Conservation (phyloP, 2,329 filamentous ascomycete species). For the Aspergillus quadricinctus region DNA sequence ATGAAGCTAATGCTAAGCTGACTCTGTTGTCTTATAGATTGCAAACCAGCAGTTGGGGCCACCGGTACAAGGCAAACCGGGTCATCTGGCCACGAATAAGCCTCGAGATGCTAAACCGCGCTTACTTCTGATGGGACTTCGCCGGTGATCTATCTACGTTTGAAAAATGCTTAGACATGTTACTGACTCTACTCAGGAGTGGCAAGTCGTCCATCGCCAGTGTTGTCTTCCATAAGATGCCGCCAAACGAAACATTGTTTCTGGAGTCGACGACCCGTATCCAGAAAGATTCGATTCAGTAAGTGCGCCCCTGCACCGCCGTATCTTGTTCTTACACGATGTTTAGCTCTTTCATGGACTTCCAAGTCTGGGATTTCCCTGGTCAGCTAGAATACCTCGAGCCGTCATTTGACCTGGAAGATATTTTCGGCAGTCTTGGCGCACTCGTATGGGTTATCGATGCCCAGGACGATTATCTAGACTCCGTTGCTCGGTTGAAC, state of each 20-base stretch:
- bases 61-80: slow-evolving; percentile 22
- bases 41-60: slow-evolving; percentile 20
- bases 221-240: slow-evolving; percentile 98
- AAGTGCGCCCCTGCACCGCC: slow-evolving; percentile 36
- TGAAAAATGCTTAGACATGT: not conserved
- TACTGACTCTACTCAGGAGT: slow-evolving; percentile 57
- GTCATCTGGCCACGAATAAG: slow-evolving; percentile 35
- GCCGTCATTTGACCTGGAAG: slow-evolving; percentile 82
- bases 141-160: slow-evolving; percentile 59
- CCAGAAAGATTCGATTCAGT: slow-evolving; percentile 95
- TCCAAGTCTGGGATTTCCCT: slow-evolving; percentile 96
- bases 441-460: slow-evolving; percentile 98
- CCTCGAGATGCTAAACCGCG: slow-evolving; percentile 68
- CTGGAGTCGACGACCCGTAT: slow-evolving; percentile 92
- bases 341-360: slow-evolving; percentile 92
- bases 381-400: slow-evolving; percentile 92
- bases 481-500: slow-evolving; percentile 82
- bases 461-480: slow-evolving; percentile 94
- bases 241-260: slow-evolving; percentile 91
- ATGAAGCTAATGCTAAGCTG: slow-evolving; percentile 31
- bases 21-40: slow-evolving; percentile 35
- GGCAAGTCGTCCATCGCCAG: slow-evolving; percentile 98
- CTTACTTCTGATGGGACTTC: slow-evolving; percentile 88
- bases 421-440: slow-evolving; percentile 90
- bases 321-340: not conserved